phyloP scores from a whole-genome alignment of 1,284 basidiomycete species.

The Papiliotrema fonsecae region DNA sequence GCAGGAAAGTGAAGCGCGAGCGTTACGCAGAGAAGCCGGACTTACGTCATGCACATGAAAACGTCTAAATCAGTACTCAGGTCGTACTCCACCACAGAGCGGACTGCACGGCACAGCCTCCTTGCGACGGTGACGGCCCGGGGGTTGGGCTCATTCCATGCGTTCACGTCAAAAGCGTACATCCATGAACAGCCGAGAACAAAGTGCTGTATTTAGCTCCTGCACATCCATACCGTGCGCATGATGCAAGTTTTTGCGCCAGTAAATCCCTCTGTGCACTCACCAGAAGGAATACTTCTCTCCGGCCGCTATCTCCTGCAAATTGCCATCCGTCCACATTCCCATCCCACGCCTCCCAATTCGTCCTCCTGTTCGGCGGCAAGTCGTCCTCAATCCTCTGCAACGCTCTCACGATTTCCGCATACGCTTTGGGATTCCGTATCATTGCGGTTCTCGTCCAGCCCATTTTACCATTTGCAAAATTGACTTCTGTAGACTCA shows the following conservation, averaged over 20 bases:
- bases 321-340: slow-evolving; percentile 29
- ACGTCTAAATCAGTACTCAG: slow-evolving; percentile 27
- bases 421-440: slow-evolving; percentile 34
- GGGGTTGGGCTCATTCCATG: slow-evolving; percentile 29
- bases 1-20: too few species aligned
- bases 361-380: slow-evolving; percentile 28
- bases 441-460: slow-evolving; percentile 27
- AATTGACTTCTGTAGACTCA: too few species aligned
- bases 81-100: slow-evolving; percentile 7
- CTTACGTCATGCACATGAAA: slow-evolving; percentile 38
- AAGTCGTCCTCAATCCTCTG: slow-evolving; percentile 29
- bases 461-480: slow-evolving; percentile 3
- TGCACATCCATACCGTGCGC: slow-evolving; percentile 1
- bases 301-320: slow-evolving; percentile 8
- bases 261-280: slow-evolving; percentile 6
- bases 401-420: slow-evolving; percentile 24
- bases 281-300: slow-evolving; percentile 28
- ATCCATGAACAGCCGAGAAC: slow-evolving; percentile 41
- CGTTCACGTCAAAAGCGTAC: slow-evolving; percentile 39
- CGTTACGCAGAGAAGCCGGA: too few species aligned
- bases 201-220: slow-evolving; percentile 22
- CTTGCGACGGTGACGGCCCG: slow-evolving; percentile 30
- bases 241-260: not conserved
- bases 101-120: slow-evolving; percentile 20
- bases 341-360: slow-evolving; percentile 35